Percentiles rank a stretch among this genome's conserved stretches.
phyloP scores from a whole-genome alignment of 208 protist genomes.

The Leishmania martiniquensis region DNA sequence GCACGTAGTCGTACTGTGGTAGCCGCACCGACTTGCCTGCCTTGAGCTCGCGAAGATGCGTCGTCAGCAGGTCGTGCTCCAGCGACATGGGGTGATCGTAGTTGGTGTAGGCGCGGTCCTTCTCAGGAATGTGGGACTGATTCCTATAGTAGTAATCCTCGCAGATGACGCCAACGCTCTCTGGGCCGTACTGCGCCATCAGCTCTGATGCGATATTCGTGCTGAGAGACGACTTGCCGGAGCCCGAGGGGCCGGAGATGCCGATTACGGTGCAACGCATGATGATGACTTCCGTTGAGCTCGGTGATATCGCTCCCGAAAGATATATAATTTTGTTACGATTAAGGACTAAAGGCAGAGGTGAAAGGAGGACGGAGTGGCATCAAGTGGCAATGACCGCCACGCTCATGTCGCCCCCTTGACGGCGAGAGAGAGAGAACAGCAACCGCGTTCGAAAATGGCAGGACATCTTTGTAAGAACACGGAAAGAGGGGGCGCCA shows the following conservation, averaged over 20 bases:
- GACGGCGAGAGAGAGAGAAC: too few relatives aligned
- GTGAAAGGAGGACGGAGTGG: too few relatives aligned
- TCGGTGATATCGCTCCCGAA: not conserved
- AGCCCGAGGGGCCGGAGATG: conserved; percentile 83
- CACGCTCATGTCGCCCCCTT: too few relatives aligned
- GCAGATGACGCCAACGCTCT: conserved; percentile 74
- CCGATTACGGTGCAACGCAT: conserved; percentile 63
- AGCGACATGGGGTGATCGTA: conserved; percentile 82
- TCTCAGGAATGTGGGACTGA: conserved; percentile 29
- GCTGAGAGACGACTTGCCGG: conserved; percentile 76
- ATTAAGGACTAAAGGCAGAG: too few relatives aligned
- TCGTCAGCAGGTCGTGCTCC: conserved; percentile 69
- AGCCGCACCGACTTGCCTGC: conserved; percentile 65
- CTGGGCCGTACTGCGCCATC: conserved; percentile 31
- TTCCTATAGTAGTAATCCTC: conserved; percentile 90
- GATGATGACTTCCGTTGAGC: not conserved
- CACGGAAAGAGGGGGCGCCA: too few relatives aligned
- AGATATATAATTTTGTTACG: not conserved
- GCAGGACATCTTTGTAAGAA: too few relatives aligned
- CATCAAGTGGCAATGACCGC: too few relatives aligned
- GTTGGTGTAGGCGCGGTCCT: conserved; percentile 31
- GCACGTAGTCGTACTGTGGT: conserved; percentile 93
- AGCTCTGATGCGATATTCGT: conserved; percentile 73
- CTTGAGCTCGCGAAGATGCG: conserved; percentile 62
- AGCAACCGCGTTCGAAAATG: too few relatives aligned